These are phyloP conservation scores for Penstemon davidsonii DNA, from an alignment of 257 asterid species.

Conservation along the genomic window DNA sequence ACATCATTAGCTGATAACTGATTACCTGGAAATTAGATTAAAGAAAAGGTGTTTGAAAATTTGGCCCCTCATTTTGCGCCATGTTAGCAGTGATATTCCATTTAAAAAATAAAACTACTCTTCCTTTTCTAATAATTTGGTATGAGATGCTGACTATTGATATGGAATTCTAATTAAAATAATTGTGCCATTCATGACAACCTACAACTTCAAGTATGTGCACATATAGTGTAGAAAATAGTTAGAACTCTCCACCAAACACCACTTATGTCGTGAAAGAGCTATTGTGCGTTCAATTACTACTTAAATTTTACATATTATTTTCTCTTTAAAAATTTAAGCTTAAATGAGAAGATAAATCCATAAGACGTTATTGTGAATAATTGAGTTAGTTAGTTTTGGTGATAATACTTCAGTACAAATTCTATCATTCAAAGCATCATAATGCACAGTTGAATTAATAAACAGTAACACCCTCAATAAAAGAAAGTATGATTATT, in stretches of 20 bases:
- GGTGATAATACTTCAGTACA: not conserved
- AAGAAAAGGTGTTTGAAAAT: no score
- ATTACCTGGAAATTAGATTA: no score
- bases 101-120: not conserved
- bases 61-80: no score
- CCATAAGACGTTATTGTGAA: no score
- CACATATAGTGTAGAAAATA: no score
- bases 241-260: no score
- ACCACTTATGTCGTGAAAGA: no score
- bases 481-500: not conserved
- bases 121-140: not conserved
- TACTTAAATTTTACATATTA: not conserved
- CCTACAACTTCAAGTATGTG: not conserved
- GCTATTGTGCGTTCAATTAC: no score
- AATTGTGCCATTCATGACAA: not conserved
- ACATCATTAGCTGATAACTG: no score
- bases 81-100: no score
- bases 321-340: not conserved
- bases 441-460: not conserved
- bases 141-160: not conserved
- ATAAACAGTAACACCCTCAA: conserved; percentile 3
- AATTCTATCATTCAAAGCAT: not conserved
- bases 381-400: no score
- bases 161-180: not conserved
- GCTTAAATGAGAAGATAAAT: no score